Conservation (phyloP, 2,329 filamentous ascomycete genomes). For the Thelonectria discophora region DNA sequence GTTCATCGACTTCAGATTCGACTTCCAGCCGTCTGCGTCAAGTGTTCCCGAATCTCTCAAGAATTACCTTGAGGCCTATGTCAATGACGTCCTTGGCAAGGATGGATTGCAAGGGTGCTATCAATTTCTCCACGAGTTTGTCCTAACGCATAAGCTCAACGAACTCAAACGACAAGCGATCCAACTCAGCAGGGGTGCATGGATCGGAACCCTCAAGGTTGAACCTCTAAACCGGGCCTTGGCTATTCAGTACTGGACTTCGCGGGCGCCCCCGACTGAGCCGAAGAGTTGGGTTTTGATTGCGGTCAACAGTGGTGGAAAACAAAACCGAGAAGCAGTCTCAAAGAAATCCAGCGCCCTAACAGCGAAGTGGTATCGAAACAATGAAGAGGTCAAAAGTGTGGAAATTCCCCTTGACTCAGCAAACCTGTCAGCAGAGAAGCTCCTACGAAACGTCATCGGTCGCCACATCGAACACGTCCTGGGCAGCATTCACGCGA, state of each 20-base stretch:
- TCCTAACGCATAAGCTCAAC: conserved; percentile 89
- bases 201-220: conserved; percentile 80
- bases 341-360: conserved; percentile 63
- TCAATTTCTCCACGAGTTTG: conserved; percentile 84
- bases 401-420: conserved; percentile 73
- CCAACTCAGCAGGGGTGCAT: conserved; percentile 73
- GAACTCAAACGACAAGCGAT: conserved; percentile 81
- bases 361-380: conserved; percentile 82
- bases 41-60: conserved; percentile 70
- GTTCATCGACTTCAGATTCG: conserved; percentile 90
- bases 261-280: conserved; percentile 59
- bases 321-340: conserved; percentile 50
- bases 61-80: conserved; percentile 71
- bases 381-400: conserved; percentile 77
- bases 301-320: conserved; percentile 75
- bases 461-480: conserved; percentile 78
- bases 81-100: conserved; percentile 75
- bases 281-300: conserved; percentile 92
- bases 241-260: conserved; percentile 90
- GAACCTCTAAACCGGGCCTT: conserved; percentile 84
- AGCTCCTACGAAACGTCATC: conserved; percentile 77
- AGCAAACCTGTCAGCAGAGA: conserved; percentile 75
- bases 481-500: conserved; percentile 71
- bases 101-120: conserved; percentile 84
- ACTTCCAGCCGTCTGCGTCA: conserved; percentile 75